These are phyloP conservation scores for Avena sativa DNA, from an alignment of 176 grass and related monocot genomes.

Conservation along the genomic window DNA sequence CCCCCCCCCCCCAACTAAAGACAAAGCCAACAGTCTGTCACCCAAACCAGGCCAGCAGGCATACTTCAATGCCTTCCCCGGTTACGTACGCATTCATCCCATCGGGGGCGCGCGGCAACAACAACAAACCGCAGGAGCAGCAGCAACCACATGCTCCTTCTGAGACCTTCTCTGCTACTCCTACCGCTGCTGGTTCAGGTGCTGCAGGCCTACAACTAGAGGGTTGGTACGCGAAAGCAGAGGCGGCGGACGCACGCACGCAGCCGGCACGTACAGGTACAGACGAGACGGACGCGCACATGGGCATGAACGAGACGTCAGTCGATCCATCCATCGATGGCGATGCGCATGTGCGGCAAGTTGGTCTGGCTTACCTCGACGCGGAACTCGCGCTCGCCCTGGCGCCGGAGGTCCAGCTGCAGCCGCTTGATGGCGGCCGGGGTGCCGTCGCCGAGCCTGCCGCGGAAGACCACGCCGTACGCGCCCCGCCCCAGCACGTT, in stretches of 20 bases:
- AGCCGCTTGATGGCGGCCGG: conserved; percentile 86
- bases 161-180: background rate
- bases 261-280: background rate
- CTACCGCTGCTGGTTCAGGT: background rate
- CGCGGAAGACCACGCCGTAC: conserved; percentile 69
- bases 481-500: conserved; percentile 79
- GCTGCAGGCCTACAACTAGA: background rate
- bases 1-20: background rate
- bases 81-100: conserved; percentile 27
- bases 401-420: conserved; percentile 73
- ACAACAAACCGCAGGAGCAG: background rate
- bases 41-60: conserved; percentile 14
- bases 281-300: background rate
- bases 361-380: conserved; percentile 57
- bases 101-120: background rate
- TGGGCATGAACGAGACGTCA: background rate
- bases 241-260: background rate
- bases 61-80: conserved; percentile 14
- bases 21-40: conserved; percentile 50
- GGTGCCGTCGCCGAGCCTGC: conserved; percentile 78
- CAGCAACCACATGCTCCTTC: background rate
- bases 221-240: background rate
- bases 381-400: conserved; percentile 95
- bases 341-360: background rate
- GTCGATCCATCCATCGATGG: conserved; percentile 14